A percentile compares a stretch with the other conserved stretches of the same genome.
These are phyloP conservation scores for Kondoa subrosea DNA, from an alignment of 768 basidiomycete genomes.

Conservation along the genomic window DNA sequence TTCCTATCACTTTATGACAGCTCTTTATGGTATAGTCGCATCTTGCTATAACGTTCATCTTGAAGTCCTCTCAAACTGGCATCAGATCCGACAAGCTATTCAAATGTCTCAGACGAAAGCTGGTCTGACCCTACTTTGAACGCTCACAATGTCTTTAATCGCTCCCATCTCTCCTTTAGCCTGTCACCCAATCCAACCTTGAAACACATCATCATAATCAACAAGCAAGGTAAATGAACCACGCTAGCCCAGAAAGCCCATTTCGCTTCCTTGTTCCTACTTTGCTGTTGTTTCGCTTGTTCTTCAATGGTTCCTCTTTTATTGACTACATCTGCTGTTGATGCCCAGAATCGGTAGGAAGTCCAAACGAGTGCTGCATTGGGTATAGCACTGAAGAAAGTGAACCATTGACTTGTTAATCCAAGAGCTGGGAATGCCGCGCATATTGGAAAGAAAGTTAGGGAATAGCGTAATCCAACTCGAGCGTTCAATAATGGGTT, in stretches of 20 bases:
- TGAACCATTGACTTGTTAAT: conserved; percentile 80
- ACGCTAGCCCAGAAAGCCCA: conserved; percentile 60
- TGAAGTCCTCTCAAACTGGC: too few species aligned
- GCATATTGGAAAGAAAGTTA: conserved; percentile 59
- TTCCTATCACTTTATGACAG: too few species aligned
- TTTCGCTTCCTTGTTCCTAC: conserved; percentile 42
- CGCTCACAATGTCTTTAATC: background rate
- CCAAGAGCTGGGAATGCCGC: conserved; percentile 75
- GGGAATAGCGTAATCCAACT: conserved; percentile 66
- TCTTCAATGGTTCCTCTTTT: conserved; percentile 38
- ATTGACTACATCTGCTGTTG: conserved; percentile 14
- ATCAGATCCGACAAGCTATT: too few species aligned
- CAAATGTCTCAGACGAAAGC: too few species aligned
- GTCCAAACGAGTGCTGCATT: conserved; percentile 53
- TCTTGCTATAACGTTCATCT: too few species aligned
- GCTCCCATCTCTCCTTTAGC: background rate
- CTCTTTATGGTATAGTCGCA: too few species aligned
- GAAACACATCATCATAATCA: conserved; percentile 88
- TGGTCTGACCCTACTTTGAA: background rate
- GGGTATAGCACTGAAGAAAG: conserved; percentile 54
- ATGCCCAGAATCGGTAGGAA: conserved; percentile 58
- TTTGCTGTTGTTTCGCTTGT: conserved; percentile 15
- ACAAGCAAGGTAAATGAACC: conserved; percentile 76
- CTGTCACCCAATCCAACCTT: conserved; percentile 37
- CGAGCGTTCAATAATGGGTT: conserved; percentile 61